These are phyloP conservation scores for Hemisphaericaspora nanyangensis DNA, from an alignment of 805 yeast genomes.

Conservation along the genomic window DNA sequence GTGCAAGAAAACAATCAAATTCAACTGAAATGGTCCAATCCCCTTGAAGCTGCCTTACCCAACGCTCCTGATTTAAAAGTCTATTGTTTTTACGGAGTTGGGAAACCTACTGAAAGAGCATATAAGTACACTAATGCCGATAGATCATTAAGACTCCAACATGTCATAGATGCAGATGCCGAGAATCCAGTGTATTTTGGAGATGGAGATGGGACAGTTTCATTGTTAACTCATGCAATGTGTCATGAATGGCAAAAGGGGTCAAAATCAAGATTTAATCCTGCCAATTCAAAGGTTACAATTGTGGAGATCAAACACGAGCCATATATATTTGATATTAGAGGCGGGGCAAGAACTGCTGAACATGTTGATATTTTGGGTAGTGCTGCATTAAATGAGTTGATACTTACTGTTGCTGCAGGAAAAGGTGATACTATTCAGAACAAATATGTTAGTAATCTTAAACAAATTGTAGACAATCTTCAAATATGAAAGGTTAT, in stretches of 20 bases:
- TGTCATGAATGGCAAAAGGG: constrained; percentile 86
- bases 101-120: constrained; percentile 93
- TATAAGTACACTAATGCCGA: constrained; percentile 72
- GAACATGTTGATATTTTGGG: constrained; percentile 97
- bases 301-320: constrained; percentile 90
- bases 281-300: constrained; percentile 68
- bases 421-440: constrained; percentile 72
- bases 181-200: constrained; percentile 69
- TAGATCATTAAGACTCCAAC: constrained; percentile 51
- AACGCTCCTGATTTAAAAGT: constrained; percentile 89
- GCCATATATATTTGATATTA: constrained; percentile 88
- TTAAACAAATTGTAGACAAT: constrained; percentile 61
- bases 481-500: not conserved
- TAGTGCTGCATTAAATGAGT: constrained; percentile 85
- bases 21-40: constrained; percentile 88
- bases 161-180: constrained; percentile 66
- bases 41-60: constrained; percentile 87
- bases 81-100: constrained; percentile 92
- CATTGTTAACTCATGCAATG: constrained; percentile 80
- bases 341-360: constrained; percentile 97
- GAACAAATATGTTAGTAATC: constrained; percentile 53
- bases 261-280: constrained; percentile 64
- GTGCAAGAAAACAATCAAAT: constrained; percentile 61
- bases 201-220: constrained; percentile 96
- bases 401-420: constrained; percentile 74